Evolutionary conservation across 441 rosid genomes (phyloP).

Genomic region (Croton setiger): DNA sequence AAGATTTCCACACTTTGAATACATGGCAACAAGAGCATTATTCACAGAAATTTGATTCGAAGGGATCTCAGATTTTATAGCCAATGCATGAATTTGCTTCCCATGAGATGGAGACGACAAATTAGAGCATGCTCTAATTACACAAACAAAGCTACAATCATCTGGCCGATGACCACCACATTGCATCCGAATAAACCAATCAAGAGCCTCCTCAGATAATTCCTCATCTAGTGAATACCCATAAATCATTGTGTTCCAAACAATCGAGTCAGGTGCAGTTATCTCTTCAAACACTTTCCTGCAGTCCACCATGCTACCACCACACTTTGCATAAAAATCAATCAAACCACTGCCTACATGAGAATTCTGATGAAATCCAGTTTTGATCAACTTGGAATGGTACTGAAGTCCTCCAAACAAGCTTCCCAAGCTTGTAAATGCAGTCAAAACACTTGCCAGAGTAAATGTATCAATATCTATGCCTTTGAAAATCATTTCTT

Average conservation of each 20-base stretch:
- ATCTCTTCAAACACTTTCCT: conserved; percentile 63
- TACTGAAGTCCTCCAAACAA: conserved; percentile 70
- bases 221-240: conserved; percentile 71
- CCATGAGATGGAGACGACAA: conserved; percentile 76
- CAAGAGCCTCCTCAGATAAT: conserved; percentile 63
- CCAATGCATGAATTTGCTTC: conserved; percentile 70
- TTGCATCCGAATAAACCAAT: conserved; percentile 56
- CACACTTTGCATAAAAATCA: conserved; percentile 79
- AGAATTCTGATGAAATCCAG: conserved; percentile 62
- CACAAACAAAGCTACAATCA: conserved; percentile 82
- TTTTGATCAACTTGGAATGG: conserved; percentile 59
- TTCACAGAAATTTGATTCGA: conserved; percentile 59
- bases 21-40: conserved; percentile 70
- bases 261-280: conserved; percentile 54
- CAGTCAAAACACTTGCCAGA: conserved; percentile 71
- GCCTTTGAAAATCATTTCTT: conserved; percentile 52
- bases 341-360: conserved; percentile 90
- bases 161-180: conserved; percentile 60
- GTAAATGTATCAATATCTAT: conserved; percentile 65
- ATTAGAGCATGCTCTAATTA: conserved; percentile 63
- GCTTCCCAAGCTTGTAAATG: conserved; percentile 53
- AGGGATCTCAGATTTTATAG: conserved; percentile 58
- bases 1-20: conserved; percentile 69
- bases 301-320: conserved; percentile 49
- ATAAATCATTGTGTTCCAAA: conserved; percentile 91